Evolutionary conservation across 441 rosid genomes (phyloP).

Genomic region (Arabidopsis hybrid): DNA sequence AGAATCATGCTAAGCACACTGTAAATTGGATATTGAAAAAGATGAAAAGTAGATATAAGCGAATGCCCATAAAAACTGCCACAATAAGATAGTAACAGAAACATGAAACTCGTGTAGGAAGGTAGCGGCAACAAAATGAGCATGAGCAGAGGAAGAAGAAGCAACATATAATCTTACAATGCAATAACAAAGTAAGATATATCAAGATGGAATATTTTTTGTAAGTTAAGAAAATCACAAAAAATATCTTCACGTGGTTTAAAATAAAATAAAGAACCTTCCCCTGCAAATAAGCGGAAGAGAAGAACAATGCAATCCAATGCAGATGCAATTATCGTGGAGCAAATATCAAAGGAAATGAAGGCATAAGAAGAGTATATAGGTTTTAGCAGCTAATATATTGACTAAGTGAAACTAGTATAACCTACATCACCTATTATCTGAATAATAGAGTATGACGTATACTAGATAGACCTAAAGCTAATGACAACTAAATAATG

Average conservation of each 20-base stretch:
- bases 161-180: constrained; percentile 19
- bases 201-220: constrained; percentile 18
- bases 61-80: not conserved
- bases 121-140: constrained; percentile 15
- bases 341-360: not conserved
- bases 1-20: constrained; percentile 24
- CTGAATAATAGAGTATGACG: not conserved
- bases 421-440: constrained; percentile 15
- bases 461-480: constrained; percentile 19
- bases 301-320: constrained; percentile 11
- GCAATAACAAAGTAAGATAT: constrained; percentile 3
- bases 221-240: not conserved
- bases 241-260: not conserved
- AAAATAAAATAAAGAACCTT: not conserved
- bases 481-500: constrained; percentile 11
- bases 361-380: constrained; percentile 19
- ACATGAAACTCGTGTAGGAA: not conserved
- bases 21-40: not conserved
- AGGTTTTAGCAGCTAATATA: constrained; percentile 16
- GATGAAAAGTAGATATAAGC: not conserved
- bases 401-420: constrained; percentile 12
- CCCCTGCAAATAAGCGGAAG: constrained; percentile 37
- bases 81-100: constrained; percentile 3
- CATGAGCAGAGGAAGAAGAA: constrained; percentile 18
- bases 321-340: constrained; percentile 1